Conservation (phyloP, 768 basidiomycete species). For the Galerina sulciceps region DNA sequence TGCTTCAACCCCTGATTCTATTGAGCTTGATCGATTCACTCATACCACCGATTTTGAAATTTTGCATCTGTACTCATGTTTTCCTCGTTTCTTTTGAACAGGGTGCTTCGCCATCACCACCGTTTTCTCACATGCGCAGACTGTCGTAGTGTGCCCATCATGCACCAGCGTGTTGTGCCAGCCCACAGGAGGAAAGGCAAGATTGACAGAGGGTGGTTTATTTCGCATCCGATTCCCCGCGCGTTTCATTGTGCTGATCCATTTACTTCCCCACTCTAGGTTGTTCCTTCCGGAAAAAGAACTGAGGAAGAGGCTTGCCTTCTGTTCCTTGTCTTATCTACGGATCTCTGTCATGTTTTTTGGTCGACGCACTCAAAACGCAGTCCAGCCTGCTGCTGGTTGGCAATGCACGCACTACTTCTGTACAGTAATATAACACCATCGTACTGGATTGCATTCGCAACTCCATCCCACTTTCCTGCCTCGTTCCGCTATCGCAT, state of each 20-base stretch:
- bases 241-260: slow-evolving; percentile 8
- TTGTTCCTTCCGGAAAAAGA: slow-evolving; percentile 98
- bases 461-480: slow-evolving; percentile 7
- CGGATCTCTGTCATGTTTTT: slow-evolving; percentile 14
- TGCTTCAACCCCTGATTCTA: neutral
- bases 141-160: slow-evolving; percentile 91
- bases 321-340: slow-evolving; percentile 19
- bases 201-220: slow-evolving; percentile 92
- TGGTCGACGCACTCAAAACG: slow-evolving; percentile 6
- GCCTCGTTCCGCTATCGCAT: neutral
- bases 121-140: slow-evolving; percentile 99
- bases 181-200: slow-evolving; percentile 97
- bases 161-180: slow-evolving; percentile 97
- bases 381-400: too few species aligned
- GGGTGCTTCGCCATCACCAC: slow-evolving; percentile 96
- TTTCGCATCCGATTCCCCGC: neutral
- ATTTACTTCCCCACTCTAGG: slow-evolving; percentile 48
- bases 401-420: slow-evolving; percentile 12
- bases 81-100: slow-evolving; percentile 31
- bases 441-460: neutral
- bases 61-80: slow-evolving; percentile 12
- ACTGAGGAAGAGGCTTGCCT: slow-evolving; percentile 42
- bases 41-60: neutral
- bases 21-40: slow-evolving; percentile 8
- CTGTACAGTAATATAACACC: neutral